Evolutionary conservation across 176 grass and related monocot species (phyloP).

Genomic region (Musa beccarii): DNA sequence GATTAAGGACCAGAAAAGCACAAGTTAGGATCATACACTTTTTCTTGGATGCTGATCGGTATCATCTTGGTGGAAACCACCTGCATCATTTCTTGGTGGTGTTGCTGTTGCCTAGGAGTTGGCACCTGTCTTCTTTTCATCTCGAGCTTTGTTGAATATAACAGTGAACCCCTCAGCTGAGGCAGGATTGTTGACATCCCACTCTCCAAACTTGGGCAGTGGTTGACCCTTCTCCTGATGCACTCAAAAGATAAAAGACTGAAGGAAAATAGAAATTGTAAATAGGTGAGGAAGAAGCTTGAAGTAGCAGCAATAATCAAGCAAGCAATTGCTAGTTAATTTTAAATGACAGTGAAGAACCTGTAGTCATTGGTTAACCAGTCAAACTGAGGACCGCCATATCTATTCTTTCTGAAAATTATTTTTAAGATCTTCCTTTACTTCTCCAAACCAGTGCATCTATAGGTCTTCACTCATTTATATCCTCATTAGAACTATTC

Average conservation of each 20-base stretch:
- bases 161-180: conserved; percentile 46
- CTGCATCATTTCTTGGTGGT: conserved; percentile 13
- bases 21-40: conserved; percentile 22
- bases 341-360: not conserved
- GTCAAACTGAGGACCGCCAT: not conserved
- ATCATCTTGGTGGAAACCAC: conserved; percentile 24
- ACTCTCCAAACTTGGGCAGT: conserved; percentile 48
- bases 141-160: conserved; percentile 46
- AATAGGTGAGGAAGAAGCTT: not conserved
- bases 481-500: not conserved
- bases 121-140: conserved; percentile 32
- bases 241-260: not conserved
- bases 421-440: not conserved
- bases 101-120: conserved; percentile 6
- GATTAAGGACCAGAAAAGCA: not conserved
- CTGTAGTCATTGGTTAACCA: not conserved
- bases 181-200: conserved; percentile 49
- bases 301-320: not conserved
- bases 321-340: not conserved
- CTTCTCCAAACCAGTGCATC: not conserved
- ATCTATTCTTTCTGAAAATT: not conserved
- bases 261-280: not conserved
- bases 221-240: conserved; percentile 28
- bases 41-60: conserved; percentile 30
- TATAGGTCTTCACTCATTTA: not conserved